These are phyloP conservation scores for Choiromyces venosus DNA, from an alignment of 495 filamentous ascomycete genomes.

Conservation along the genomic window DNA sequence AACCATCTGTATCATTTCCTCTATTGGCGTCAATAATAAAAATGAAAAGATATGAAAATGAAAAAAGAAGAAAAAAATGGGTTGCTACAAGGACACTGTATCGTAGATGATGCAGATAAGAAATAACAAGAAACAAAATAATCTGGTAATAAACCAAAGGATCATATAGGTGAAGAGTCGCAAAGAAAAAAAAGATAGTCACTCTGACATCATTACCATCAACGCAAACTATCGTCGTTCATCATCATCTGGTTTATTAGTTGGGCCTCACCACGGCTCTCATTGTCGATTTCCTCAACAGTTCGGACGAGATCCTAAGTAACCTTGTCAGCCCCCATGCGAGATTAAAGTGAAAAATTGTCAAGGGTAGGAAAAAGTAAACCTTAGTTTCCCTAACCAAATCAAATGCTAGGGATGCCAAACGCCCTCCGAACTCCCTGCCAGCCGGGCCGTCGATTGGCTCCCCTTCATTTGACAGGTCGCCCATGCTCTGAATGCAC, in stretches of 20 bases:
- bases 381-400: constrained; percentile 72
- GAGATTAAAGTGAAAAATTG: neutral
- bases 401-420: constrained; percentile 79
- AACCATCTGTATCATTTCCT: neutral
- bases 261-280: constrained; percentile 13
- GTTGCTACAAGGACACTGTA: neutral
- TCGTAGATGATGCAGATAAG: constrained; percentile 8
- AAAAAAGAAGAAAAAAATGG: neutral
- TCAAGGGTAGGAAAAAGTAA: neutral
- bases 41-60: neutral
- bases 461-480: constrained; percentile 59
- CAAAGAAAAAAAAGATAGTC: neutral
- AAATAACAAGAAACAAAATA: neutral
- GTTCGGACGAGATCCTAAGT: constrained; percentile 35
- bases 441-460: constrained; percentile 48
- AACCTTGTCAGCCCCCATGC: neutral
- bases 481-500: constrained; percentile 61
- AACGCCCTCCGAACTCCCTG: constrained; percentile 62
- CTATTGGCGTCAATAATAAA: neutral
- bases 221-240: neutral
- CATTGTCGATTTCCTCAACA: constrained; percentile 39
- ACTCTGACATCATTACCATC: neutral
- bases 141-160: neutral
- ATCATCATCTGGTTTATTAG: neutral
- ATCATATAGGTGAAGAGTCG: neutral